A percentile compares a stretch with the other conserved stretches of the same genome.
These are phyloP conservation scores for Talinum fruticosum DNA, from an alignment of 148 eudicot species.

Conservation along the genomic window DNA sequence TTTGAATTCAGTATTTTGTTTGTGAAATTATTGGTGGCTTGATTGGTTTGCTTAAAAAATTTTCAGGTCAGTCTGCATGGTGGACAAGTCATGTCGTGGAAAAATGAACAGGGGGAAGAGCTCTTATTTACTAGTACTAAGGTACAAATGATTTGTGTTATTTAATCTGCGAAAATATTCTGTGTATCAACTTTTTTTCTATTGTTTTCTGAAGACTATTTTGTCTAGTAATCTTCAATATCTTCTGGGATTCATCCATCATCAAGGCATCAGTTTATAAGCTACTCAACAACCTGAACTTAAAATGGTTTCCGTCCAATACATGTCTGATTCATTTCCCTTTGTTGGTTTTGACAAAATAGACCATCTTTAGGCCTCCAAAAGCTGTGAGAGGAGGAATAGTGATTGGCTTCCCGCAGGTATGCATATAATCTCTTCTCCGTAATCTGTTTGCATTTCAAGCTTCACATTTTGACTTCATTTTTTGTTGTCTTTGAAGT, in stretches of 20 bases:
- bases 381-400: conserved; percentile 93
- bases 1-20: neutral
- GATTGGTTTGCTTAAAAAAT: neutral
- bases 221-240: neutral
- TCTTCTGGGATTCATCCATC: neutral
- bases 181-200: neutral
- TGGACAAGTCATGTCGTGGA: conserved; percentile 90
- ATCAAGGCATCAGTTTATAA: neutral
- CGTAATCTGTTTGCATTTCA: neutral
- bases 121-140: conserved; percentile 82
- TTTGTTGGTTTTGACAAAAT: conserved; percentile 6
- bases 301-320: neutral
- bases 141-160: conserved; percentile 32
- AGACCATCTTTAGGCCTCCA: conserved; percentile 74
- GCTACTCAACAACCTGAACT: neutral
- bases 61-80: conserved; percentile 75
- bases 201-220: neutral
- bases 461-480: conserved; percentile 4
- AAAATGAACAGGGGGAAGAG: conserved; percentile 81
- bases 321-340: neutral
- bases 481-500: conserved; percentile 39
- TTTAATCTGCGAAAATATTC: neutral
- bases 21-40: neutral
- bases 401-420: conserved; percentile 92
- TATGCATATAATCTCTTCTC: conserved; percentile 24